phyloP scores from a whole-genome alignment of 139 green algal species.

The Chlorella vulgaris region DNA sequence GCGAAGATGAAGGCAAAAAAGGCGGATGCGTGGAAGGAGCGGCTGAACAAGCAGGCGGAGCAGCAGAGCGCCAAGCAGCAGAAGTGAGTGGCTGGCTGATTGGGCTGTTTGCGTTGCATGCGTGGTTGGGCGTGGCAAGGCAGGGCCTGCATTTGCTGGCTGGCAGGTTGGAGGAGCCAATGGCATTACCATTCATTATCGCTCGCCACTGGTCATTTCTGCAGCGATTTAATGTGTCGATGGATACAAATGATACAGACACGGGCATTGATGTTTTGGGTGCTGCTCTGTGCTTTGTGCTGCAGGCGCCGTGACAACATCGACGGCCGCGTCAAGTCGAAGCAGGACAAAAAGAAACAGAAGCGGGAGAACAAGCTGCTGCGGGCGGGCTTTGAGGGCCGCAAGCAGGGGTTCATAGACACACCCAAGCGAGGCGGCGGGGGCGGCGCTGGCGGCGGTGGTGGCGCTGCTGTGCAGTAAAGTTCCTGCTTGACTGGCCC shows the following conservation, averaged over 20 bases:
- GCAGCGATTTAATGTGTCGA: too few relatives aligned
- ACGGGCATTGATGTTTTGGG: too few relatives aligned
- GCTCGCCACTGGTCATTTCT: too few relatives aligned
- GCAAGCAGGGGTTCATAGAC: slow-evolving; percentile 70
- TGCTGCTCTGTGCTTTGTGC: too few relatives aligned
- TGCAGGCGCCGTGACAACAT: slow-evolving; percentile 78
- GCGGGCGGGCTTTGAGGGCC: slow-evolving; percentile 88
- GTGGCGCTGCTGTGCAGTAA: neutral
- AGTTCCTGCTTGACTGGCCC: neutral
- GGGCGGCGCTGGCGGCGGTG: neutral
- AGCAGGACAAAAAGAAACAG: slow-evolving; percentile 75
- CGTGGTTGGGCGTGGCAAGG: too few relatives aligned
- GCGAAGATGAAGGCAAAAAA: slow-evolving; percentile 74
- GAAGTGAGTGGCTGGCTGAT: slow-evolving; percentile 51
- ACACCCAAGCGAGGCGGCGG: slow-evolving; percentile 6
- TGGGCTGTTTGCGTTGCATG: neutral
- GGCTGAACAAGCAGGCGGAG: slow-evolving; percentile 57
- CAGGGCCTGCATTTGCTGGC: too few relatives aligned
- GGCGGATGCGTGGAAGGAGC: slow-evolving; percentile 70
- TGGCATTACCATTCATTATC: too few relatives aligned
- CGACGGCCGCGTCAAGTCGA: slow-evolving; percentile 55
- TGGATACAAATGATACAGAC: too few relatives aligned
- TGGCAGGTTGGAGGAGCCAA: too few relatives aligned
- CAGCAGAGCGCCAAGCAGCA: slow-evolving; percentile 67
- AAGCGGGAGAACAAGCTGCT: slow-evolving; percentile 87